phyloP scores from a whole-genome alignment of 306 rosid genomes.

The Alnus glutinosa region DNA sequence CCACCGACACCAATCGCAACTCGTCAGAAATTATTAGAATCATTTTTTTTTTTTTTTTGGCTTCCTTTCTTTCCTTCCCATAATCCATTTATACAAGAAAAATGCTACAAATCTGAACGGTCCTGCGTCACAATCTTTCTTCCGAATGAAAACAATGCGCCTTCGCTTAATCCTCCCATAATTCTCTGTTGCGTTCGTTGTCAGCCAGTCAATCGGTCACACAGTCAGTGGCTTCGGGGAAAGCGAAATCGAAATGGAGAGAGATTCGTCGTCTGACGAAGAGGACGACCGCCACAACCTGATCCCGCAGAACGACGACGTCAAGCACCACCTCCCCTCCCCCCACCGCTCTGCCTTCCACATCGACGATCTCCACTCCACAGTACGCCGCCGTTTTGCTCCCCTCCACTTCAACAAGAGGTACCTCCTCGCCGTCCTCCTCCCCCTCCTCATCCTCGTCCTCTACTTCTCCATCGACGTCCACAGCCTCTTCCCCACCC shows the following conservation, averaged over 20 bases:
- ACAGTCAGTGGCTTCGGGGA: constrained; percentile 9
- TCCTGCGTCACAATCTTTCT: too few relatives aligned
- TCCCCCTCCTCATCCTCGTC: constrained; percentile 45
- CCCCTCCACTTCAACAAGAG: constrained; percentile 44
- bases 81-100: too few relatives aligned
- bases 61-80: neutral
- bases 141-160: neutral
- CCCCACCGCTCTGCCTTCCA: constrained; percentile 45
- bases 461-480: constrained; percentile 50
- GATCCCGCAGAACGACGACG: constrained; percentile 58
- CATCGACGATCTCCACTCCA: constrained; percentile 45
- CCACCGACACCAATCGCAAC: constrained; percentile 28
- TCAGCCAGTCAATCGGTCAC: neutral
- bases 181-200: neutral
- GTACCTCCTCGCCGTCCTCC: constrained; percentile 46
- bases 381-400: constrained; percentile 33
- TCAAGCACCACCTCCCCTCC: constrained; percentile 43
- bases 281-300: constrained; percentile 78
- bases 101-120: too few relatives aligned
- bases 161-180: neutral
- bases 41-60: neutral
- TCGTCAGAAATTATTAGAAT: neutral
- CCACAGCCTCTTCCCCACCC: constrained; percentile 44
- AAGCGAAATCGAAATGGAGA: constrained; percentile 36
- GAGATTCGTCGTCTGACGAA: constrained; percentile 76